A percentile compares a stretch with the other conserved stretches of the same genome.
These are phyloP conservation scores for Kwoniella pini DNA, from an alignment of 768 basidiomycete genomes.

Conservation along the genomic window DNA sequence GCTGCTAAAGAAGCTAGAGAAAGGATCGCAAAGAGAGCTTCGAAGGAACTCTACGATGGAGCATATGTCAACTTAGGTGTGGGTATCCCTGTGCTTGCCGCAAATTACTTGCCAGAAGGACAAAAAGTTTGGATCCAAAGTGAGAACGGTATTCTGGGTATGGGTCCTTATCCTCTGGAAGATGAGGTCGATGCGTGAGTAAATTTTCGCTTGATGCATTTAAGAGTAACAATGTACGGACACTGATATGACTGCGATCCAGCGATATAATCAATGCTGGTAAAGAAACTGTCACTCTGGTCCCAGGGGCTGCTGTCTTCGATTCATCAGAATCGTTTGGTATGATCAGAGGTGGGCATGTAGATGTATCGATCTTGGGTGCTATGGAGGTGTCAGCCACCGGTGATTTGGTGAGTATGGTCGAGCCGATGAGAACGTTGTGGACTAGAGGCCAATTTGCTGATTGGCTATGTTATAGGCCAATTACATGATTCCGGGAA, in stretches of 20 bases:
- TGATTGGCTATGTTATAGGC: constrained; percentile 56
- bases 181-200: constrained; percentile 54
- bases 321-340: constrained; percentile 93
- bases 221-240: neutral
- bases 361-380: constrained; percentile 89
- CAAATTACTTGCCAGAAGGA: constrained; percentile 53
- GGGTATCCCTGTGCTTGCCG: constrained; percentile 56
- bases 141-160: constrained; percentile 57
- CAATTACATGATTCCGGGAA: constrained; percentile 98
- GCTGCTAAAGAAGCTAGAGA: constrained; percentile 14
- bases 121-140: constrained; percentile 56
- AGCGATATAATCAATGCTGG: constrained; percentile 54
- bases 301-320: constrained; percentile 88
- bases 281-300: constrained; percentile 66
- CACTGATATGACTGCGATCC: neutral
- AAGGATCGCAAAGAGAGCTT: constrained; percentile 49
- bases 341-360: constrained; percentile 96
- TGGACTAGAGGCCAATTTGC: neutral
- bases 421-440: neutral
- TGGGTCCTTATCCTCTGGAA: constrained; percentile 56
- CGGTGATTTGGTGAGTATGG: constrained; percentile 64
- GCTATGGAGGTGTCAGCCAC: constrained; percentile 87
- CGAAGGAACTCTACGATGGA: constrained; percentile 51
- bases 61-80: constrained; percentile 56
- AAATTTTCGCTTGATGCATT: neutral